Evolutionary conservation across 1,284 basidiomycete species (phyloP).

Genomic region (Apiotrichum montevideense): DNA sequence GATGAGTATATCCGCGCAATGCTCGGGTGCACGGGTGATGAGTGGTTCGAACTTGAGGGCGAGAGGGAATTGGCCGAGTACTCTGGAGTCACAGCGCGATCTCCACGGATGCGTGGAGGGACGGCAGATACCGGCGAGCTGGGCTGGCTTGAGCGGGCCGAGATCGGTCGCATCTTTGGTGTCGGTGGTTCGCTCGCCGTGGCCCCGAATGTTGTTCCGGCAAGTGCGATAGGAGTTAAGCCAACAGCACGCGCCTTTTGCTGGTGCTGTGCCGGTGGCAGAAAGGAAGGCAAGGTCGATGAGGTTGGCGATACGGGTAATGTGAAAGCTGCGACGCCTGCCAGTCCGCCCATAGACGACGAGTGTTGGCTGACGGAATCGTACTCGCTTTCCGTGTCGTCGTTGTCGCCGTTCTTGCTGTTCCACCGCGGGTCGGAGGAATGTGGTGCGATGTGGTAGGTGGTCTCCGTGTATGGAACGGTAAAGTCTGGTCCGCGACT

Average conservation of each 20-base stretch:
- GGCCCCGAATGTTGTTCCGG: not conserved
- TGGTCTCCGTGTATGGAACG: not conserved
- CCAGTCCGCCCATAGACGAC: not conserved
- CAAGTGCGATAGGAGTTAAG: not conserved
- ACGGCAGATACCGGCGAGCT: not conserved
- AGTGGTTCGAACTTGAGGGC: not conserved
- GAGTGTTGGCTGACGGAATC: not conserved
- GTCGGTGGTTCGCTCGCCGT: not conserved
- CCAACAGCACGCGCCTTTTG: not conserved
- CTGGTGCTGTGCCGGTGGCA: not conserved
- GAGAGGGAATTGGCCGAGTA: not conserved
- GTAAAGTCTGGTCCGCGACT: not conserved
- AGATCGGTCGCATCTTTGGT: too few species aligned
- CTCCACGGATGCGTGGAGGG: not conserved
- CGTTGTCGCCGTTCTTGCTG: not conserved
- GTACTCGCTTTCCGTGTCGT: not conserved
- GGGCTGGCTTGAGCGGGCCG: not conserved
- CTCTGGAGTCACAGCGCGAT: constrained; percentile 1
- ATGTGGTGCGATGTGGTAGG: not conserved
- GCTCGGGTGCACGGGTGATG: constrained; percentile 12
- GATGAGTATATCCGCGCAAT: constrained; percentile 7
- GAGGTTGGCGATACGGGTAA: not conserved
- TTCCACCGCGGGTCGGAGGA: not conserved
- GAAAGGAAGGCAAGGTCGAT: too few species aligned
- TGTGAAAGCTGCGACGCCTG: not conserved